phyloP scores from a whole-genome alignment of 2,329 filamentous ascomycete species.

The Hymenoscyphus infarciens region DNA sequence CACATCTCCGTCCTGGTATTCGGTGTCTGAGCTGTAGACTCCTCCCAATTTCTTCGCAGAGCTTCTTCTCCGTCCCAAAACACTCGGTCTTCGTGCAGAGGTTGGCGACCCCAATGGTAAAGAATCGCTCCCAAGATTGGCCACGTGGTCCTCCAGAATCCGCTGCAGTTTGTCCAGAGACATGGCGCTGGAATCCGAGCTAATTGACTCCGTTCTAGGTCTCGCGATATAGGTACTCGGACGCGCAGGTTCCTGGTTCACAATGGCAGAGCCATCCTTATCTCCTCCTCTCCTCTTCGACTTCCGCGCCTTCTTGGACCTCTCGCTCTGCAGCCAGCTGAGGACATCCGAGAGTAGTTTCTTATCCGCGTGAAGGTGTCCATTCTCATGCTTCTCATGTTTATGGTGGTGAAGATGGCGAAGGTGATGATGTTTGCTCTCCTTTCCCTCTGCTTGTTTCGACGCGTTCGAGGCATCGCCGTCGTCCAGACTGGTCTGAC shows the following conservation, averaged over 20 bases:
- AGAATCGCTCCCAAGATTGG: conserved; percentile 33
- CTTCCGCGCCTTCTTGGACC: conserved; percentile 58
- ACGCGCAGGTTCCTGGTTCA: conserved; percentile 10
- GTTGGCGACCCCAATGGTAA: not conserved
- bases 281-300: conserved; percentile 39
- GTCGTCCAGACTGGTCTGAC: conserved; percentile 30
- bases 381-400: conserved; percentile 31
- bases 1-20: conserved; percentile 75
- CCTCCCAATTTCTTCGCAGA: conserved; percentile 29
- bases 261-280: not conserved
- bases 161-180: conserved; percentile 78
- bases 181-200: conserved; percentile 64
- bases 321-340: conserved; percentile 82
- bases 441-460: conserved; percentile 7
- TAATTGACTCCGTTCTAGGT: conserved; percentile 51
- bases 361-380: conserved; percentile 35
- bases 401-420: conserved; percentile 9
- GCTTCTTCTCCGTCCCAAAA: conserved; percentile 15
- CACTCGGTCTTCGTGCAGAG: conserved; percentile 17
- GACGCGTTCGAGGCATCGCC: not conserved
- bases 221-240: conserved; percentile 18
- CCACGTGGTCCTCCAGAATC: conserved; percentile 68
- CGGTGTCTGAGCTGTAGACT: conserved; percentile 74
- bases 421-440: conserved; percentile 15
- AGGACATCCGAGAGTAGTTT: conserved; percentile 69